These are phyloP conservation scores for Globisporangium splendens DNA, from an alignment of 352 stramenopile genomes.

Conservation along the genomic window DNA sequence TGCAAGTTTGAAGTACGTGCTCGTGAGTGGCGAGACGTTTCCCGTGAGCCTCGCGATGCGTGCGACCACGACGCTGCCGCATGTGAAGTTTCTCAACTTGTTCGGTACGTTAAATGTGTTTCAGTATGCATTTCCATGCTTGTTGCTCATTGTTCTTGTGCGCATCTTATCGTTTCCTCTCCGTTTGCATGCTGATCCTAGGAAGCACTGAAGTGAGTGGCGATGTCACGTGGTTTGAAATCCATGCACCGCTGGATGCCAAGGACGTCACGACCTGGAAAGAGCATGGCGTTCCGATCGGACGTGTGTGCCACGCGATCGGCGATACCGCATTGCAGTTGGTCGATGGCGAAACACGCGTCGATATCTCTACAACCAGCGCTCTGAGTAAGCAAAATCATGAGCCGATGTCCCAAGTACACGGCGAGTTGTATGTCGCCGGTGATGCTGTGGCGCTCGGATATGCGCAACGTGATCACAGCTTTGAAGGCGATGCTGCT, in stretches of 20 bases:
- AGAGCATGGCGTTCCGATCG: conserved; percentile 41
- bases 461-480: conserved; percentile 17
- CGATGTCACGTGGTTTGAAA: conserved; percentile 43
- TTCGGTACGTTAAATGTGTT: conserved; percentile 31
- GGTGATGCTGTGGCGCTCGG: conserved; percentile 29
- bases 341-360: background rate
- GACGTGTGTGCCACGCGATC: conserved; percentile 21
- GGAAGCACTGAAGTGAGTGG: conserved; percentile 64
- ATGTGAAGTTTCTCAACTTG: conserved; percentile 45
- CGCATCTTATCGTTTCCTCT: no score
- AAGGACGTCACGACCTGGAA: conserved; percentile 22
- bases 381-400: background rate
- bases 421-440: conserved; percentile 34
- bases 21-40: conserved; percentile 55
- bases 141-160: conserved; percentile 1
- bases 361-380: conserved; percentile 16
- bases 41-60: conserved; percentile 21
- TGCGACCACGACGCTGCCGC: conserved; percentile 19
- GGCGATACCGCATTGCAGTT: conserved; percentile 25
- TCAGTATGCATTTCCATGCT: background rate
- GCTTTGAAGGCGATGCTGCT: background rate
- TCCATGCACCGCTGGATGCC: conserved; percentile 22
- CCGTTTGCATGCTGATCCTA: no score
- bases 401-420: background rate
- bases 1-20: conserved; percentile 25